Percentiles rank a stretch among this genome's conserved stretches.
These are phyloP conservation scores for Orychophragmus violaceus DNA, from an alignment of 345 rosid genomes.

Conservation along the genomic window DNA sequence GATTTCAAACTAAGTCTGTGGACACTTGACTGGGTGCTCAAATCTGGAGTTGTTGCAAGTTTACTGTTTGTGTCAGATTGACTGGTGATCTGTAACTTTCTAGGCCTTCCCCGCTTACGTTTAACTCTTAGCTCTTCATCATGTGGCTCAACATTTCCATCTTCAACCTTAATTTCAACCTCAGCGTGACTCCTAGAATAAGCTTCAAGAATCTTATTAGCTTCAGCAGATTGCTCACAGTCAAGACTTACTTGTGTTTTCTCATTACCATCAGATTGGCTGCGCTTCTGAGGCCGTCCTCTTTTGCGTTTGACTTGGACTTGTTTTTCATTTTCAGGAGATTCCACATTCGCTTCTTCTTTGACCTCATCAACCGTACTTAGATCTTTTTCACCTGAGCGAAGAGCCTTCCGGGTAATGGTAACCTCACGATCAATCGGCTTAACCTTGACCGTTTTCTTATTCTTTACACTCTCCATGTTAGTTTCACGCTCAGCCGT, in stretches of 20 bases:
- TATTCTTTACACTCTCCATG: conserved; percentile 23
- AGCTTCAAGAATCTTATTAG: background rate
- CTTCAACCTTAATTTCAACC: background rate
- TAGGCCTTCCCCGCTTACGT: conserved; percentile 39
- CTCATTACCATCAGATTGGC: conserved; percentile 4
- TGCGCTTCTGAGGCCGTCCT: conserved; percentile 36
- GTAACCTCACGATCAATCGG: conserved; percentile 9
- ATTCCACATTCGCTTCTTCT: conserved; percentile 1
- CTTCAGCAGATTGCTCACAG: background rate
- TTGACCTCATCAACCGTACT: background rate
- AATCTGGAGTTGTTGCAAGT: background rate
- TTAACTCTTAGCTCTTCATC: background rate
- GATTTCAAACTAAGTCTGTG: background rate
- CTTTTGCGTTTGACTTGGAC: conserved; percentile 14
- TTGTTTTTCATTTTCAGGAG: background rate
- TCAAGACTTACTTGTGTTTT: too few species aligned
- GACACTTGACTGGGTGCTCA: background rate
- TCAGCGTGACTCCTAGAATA: background rate
- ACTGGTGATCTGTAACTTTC: conserved; percentile 12
- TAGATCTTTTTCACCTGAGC: conserved; percentile 27
- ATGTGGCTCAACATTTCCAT: conserved; percentile 6
- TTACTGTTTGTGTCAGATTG: conserved; percentile 14
- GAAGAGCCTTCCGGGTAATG: conserved; percentile 40
- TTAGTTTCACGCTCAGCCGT: conserved; percentile 6
- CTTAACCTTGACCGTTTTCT: conserved; percentile 20